phyloP scores from a whole-genome alignment of 371 early-diverging fungal genomes.

The Mortierella sp. region DNA sequence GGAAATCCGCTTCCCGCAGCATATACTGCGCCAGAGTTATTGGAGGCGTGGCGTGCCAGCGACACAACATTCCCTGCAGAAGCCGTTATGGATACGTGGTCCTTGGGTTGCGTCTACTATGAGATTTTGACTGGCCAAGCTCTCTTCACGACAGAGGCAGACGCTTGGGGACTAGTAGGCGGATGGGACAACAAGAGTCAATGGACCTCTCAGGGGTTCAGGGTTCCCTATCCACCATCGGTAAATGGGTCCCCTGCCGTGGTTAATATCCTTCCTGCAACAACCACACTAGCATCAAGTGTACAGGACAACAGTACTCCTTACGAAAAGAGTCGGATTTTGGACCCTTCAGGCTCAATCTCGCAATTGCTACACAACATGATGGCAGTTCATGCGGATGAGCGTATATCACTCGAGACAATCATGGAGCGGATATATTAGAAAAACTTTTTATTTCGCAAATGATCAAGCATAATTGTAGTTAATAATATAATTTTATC shows the following conservation, averaged over 20 bases:
- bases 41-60: slow-evolving; percentile 53
- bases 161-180: slow-evolving; percentile 48
- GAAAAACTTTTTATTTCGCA: background rate
- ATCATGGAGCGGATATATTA: slow-evolving; percentile 55
- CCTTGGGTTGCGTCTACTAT: slow-evolving; percentile 51
- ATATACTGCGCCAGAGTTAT: slow-evolving; percentile 49
- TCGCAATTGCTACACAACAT: slow-evolving; percentile 33
- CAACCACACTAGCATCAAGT: background rate
- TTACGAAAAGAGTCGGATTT: slow-evolving; percentile 22
- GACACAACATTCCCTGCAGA: slow-evolving; percentile 44
- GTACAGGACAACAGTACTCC: slow-evolving; percentile 15
- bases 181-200: slow-evolving; percentile 38
- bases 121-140: slow-evolving; percentile 41
- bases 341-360: slow-evolving; percentile 51
- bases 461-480: background rate
- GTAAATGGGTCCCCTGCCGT: background rate
- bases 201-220: slow-evolving; percentile 24
- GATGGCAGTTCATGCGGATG: slow-evolving; percentile 30
- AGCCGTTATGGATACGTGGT: slow-evolving; percentile 53
- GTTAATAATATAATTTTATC: background rate
- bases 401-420: slow-evolving; percentile 33
- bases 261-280: background rate
- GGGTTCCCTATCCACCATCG: slow-evolving; percentile 38
- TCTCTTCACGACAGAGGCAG: slow-evolving; percentile 41
- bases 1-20: slow-evolving; percentile 52